Evolutionary conservation across 2,329 filamentous ascomycete genomes (phyloP).

Genomic region (Stenocarpella maydis): DNA sequence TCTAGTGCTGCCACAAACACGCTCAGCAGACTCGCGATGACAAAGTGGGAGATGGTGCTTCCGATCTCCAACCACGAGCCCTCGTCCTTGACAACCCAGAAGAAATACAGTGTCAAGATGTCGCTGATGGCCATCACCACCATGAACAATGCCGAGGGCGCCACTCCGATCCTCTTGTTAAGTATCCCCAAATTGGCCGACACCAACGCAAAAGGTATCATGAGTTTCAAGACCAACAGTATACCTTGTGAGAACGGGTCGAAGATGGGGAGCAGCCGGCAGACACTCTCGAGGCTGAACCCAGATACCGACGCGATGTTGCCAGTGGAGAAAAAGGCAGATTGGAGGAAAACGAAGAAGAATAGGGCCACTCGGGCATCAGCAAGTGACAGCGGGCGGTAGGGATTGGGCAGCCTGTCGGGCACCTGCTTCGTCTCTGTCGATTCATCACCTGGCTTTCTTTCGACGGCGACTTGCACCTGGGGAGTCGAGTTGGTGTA

Average conservation of each 20-base stretch:
- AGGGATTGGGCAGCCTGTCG: constrained; percentile 41
- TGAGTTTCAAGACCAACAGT: constrained; percentile 84
- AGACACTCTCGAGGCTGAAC: constrained; percentile 91
- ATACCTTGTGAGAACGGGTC: constrained; percentile 92
- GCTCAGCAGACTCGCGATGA: constrained; percentile 87
- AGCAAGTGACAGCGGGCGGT: constrained; percentile 77
- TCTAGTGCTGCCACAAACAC: constrained; percentile 92
- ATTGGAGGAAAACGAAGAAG: constrained; percentile 94
- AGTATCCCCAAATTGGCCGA: constrained; percentile 94
- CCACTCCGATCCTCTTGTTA: constrained; percentile 83
- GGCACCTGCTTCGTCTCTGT: constrained; percentile 28
- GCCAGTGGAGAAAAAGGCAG: constrained; percentile 95
- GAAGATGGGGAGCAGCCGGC: constrained; percentile 87
- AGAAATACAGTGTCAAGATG: constrained; percentile 93
- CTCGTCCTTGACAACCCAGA: constrained; percentile 96
- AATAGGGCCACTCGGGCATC: constrained; percentile 91
- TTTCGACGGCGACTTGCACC: constrained; percentile 25
- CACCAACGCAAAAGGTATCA: constrained; percentile 92
- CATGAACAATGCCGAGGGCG: constrained; percentile 92
- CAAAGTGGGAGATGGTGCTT: constrained; percentile 94
- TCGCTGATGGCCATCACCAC: constrained; percentile 91
- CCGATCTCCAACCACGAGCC: constrained; percentile 98
- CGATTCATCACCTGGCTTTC: constrained; percentile 10
- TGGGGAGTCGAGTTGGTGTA: constrained; percentile 54
- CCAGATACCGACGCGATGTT: constrained; percentile 94